Percentiles rank a stretch among this genome's conserved stretches.
These are phyloP conservation scores for Xylaria telfairii DNA, from an alignment of 495 filamentous ascomycete genomes.

Conservation along the genomic window DNA sequence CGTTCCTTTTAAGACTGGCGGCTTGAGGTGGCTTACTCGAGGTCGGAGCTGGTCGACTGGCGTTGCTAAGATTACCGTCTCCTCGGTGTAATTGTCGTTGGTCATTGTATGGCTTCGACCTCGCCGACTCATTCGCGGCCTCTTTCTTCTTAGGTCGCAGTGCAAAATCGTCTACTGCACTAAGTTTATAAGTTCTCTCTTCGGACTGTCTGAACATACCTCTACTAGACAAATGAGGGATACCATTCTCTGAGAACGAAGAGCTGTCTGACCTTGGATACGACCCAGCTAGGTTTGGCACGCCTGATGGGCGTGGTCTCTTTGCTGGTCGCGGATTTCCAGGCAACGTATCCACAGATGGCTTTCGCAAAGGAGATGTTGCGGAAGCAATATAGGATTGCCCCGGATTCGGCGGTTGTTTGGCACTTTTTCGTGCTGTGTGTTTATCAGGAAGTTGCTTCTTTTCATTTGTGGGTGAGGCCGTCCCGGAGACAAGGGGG, in stretches of 20 bases:
- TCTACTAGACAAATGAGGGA: slow-evolving; percentile 14
- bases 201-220: slow-evolving; percentile 16
- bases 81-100: slow-evolving; percentile 15
- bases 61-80: neutral
- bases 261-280: slow-evolving; percentile 8
- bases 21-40: slow-evolving; percentile 1
- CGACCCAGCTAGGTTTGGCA: slow-evolving; percentile 1
- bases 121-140: slow-evolving; percentile 20
- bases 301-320: slow-evolving; percentile 21
- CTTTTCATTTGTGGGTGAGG: slow-evolving; percentile 23
- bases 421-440: slow-evolving; percentile 32
- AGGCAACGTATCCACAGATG: slow-evolving; percentile 12
- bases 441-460: slow-evolving; percentile 34
- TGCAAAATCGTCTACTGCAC: slow-evolving; percentile 35
- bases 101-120: slow-evolving; percentile 21
- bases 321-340: slow-evolving; percentile 26
- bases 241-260: slow-evolving; percentile 23
- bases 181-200: slow-evolving; percentile 24
- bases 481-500: neutral
- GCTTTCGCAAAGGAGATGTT: slow-evolving; percentile 16
- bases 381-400: slow-evolving; percentile 1
- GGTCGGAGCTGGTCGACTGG: neutral
- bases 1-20: neutral
- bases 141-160: slow-evolving; percentile 35
- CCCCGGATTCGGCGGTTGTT: neutral